Percentiles rank a stretch among this genome's conserved stretches.
These are phyloP conservation scores for Aureobasidium mangrovei DNA, from an alignment of 2,329 filamentous ascomycete species.

Conservation along the genomic window DNA sequence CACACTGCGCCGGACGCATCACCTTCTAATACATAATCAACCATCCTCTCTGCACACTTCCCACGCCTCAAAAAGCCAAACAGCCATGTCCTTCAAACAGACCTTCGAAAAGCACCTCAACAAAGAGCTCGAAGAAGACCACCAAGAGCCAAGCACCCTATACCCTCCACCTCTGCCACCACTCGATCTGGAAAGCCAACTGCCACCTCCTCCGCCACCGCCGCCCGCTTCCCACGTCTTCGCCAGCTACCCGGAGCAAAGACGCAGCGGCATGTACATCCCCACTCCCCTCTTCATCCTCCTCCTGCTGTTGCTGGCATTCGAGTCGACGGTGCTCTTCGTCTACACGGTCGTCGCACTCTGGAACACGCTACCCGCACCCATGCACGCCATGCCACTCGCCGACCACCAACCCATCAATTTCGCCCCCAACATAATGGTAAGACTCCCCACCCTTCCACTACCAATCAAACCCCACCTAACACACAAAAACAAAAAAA, in stretches of 20 bases:
- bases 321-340: conserved; percentile 29
- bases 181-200: conserved; percentile 16
- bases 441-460: not conserved
- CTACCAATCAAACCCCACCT: too few relatives aligned
- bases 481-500: too few relatives aligned
- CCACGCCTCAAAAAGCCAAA: not conserved
- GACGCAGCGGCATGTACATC: conserved; percentile 26
- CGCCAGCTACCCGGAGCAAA: conserved; percentile 22
- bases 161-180: conserved; percentile 18
- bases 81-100: conserved; percentile 23
- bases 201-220: conserved; percentile 18
- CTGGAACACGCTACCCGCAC: conserved; percentile 27
- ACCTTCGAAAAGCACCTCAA: conserved; percentile 27
- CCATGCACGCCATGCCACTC: conserved; percentile 20
- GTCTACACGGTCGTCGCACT: conserved; percentile 31
- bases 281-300: conserved; percentile 27
- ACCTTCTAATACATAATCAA: not conserved
- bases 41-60: not conserved
- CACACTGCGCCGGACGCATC: not conserved
- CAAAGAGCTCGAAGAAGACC: conserved; percentile 23
- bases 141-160: not conserved
- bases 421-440: conserved; percentile 26
- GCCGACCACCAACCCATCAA: conserved; percentile 20
- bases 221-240: conserved; percentile 16
- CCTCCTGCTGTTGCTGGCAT: conserved; percentile 25